Base-by-base conservation (phyloP, 805 yeast species). In the Candida ovalis region DNA sequence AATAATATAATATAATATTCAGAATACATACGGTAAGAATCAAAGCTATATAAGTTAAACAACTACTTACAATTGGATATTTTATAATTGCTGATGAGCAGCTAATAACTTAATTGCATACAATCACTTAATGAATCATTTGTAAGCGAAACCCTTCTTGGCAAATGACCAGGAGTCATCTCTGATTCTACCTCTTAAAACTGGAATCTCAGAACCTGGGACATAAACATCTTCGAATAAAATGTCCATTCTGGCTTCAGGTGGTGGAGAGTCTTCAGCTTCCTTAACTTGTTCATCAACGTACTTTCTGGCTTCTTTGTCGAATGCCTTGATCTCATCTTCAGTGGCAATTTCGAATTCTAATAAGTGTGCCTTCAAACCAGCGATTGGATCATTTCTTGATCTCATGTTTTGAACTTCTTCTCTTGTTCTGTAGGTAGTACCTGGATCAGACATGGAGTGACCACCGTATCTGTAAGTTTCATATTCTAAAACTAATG, bases 381-480 rank as follows among this genome's bases (percentile, higher is more conserved):
- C 98, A 48, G 96, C 91, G 71, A 94, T 89, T 62, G 98, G 97
- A 72, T 94, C 99, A 71, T 87, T 90, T 79, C 89, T 87, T 40
- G 98, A 89, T 80, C 99, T 88, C 97, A 94, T 91, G 78, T 92
- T 92, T 77, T 91, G 97, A 61, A 94, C 94, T 78, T 94, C 99
- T 77, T 94, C 99, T 80, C 99, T 91, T 68, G 99, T 94, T 83
- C 99, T 87, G 85, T 94, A 94, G 59, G 99, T 94, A 72, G 99
- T 94, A 81, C 99, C 99, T 66, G 99, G 99, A 76, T 94, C 99
- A 60, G 98, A 92, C 98, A 94, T 94, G 61, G 99, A 94, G 83
- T 94, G 99, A 72, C 99, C 99, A 78, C 98, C 98, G 72, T 94
- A 94, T 81, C 99, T 87, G 78, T 94, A 94, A 62, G 99, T 94